Evolutionary conservation across 805 yeast species (phyloP).

Genomic region (Metschnikowia arizonensis): DNA sequence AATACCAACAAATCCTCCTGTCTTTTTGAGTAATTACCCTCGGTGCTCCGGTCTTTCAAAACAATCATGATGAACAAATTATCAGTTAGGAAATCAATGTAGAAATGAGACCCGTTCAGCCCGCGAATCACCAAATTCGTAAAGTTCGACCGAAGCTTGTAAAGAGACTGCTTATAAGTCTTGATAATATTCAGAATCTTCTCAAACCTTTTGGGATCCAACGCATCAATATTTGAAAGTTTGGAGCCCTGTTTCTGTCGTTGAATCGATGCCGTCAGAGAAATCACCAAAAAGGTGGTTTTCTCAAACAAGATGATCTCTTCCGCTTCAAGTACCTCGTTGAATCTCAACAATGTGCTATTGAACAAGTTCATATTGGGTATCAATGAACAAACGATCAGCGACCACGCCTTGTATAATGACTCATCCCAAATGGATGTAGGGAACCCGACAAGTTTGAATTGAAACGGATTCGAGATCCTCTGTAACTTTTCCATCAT

Average conservation of each 20-base stretch:
- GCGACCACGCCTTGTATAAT: constrained; percentile 94
- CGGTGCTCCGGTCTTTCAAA: constrained; percentile 38
- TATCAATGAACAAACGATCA: constrained; percentile 88
- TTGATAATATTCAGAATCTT: constrained; percentile 91
- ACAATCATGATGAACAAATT: constrained; percentile 62
- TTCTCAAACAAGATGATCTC: constrained; percentile 91
- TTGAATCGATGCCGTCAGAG: constrained; percentile 48
- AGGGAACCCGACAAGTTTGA: constrained; percentile 78
- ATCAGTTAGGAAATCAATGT: constrained; percentile 53
- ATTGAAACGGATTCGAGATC: constrained; percentile 62
- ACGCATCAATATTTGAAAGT: constrained; percentile 16
- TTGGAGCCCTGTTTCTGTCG: constrained; percentile 16
- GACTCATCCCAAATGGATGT: constrained; percentile 98
- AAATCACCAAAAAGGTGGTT: constrained; percentile 82
- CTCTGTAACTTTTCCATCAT: constrained; percentile 80
- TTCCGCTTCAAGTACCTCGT: constrained; percentile 71
- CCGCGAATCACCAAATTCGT: constrained; percentile 71
- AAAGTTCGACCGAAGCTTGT: constrained; percentile 81
- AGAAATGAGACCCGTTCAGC: constrained; percentile 40
- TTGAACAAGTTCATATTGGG: constrained; percentile 86
- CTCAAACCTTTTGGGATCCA: constrained; percentile 92
- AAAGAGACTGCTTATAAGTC: constrained; percentile 88
- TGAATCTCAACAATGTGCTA: constrained; percentile 66
- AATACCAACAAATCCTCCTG: constrained; percentile 46
- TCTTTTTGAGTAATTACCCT: constrained; percentile 21